Evolutionary conservation across 2,329 filamentous ascomycete genomes (phyloP), one percentile per base, ranked within the genome.

Genomic region (Blumeriella jaapii): DNA sequence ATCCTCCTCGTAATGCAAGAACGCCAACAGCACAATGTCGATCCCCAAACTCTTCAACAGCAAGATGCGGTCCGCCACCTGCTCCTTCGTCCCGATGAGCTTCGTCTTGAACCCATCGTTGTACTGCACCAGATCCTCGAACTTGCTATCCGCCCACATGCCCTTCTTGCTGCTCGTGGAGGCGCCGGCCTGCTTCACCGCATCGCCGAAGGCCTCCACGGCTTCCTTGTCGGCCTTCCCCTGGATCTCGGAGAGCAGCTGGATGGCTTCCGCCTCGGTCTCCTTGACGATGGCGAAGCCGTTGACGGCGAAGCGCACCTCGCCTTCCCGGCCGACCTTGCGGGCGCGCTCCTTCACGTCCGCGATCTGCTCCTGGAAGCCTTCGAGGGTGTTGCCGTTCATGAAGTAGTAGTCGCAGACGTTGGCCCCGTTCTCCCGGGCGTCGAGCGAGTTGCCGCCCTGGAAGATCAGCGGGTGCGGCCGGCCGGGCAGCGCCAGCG

Each of bases 41-140:
- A 62, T 54, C 1, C 60, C 54, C 39, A 68, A 39, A 43, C 59
- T 59, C 59, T 69, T 62, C 35, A 68, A 46, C 44, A 69, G 40
- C 23, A 68, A 41, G 23, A 69, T 65, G 4, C 66, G 52, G 41
- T 69, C 64, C 0, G 63, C 64, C 31, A 69, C 63, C 48, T 68
- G 64, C 47, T 67, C 61, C 41, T 62, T 64, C 0, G 66, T 68
- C 1, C 66, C 65, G 27, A 69, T 67, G 16, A 69, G 47, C 50
- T 68, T 69, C 3, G 66, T 68, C 55, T 69, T 69, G 53, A 70
- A 71, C 2, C 67, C 67, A 46, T 69, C 66, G 29, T 70, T 70
- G 43, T 69, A 69, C 53, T 69, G 67, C 18, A 69, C 63, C 35
- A 69, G 46, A 45, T 71, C 67, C 31, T 69, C 62, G 25, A 69